Base-by-base conservation (phyloP, 208 protist genomes). In the Trypanosoma scelopori region DNA sequence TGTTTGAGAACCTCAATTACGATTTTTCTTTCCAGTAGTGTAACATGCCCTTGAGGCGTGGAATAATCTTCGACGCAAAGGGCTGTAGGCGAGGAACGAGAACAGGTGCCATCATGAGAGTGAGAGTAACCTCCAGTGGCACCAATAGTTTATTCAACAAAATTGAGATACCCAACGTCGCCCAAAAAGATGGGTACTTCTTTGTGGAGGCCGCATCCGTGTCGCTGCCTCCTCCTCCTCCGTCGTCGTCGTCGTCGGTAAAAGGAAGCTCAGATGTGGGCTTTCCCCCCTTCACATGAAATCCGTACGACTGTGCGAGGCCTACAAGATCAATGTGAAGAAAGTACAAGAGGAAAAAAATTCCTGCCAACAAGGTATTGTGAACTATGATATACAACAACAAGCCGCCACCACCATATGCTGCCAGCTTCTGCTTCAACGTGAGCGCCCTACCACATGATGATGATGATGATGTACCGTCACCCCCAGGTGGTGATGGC, bases 141-240 rank as follows among this genome's bases (percentile, higher is more conserved):
- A 87, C 84, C 7, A 91, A 35, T 49, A 95, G 74, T 69, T 95
- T 95, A 77, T 95, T 95, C 13, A 95, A 63, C 5, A 92, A 43
- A 56, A 95, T 75, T 5, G 85, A 71, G 4, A 84, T 46, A 18
- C 89, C 48, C 30, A 92, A 77, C 13, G 80, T 89, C 58, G 81
- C 75, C 76, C 71, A 89, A 63, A 94, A 89, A 0, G 79, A 82
- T 13, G 82, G 82, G 6, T 65, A 58, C 22, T 55, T 69, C 45
- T 60, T 70, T 22, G 74, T 60, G 12, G 58, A 59, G 7, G 41
- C 66, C 1, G 39, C 66, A 58, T 60, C 9, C 35, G 55, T 75
- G 18, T 80, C 69, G 30, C 72, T 59, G 37, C n/a, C n/a, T n/a
- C n/a, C n/a, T n/a, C n/a, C n/a, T n/a, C n/a, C n/a, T n/a, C n/a